A percentile compares a stretch with the other conserved stretches of the same genome.
Conservation (phyloP, 495 filamentous ascomycete genomes). For the Penicillium riverlandense region DNA sequence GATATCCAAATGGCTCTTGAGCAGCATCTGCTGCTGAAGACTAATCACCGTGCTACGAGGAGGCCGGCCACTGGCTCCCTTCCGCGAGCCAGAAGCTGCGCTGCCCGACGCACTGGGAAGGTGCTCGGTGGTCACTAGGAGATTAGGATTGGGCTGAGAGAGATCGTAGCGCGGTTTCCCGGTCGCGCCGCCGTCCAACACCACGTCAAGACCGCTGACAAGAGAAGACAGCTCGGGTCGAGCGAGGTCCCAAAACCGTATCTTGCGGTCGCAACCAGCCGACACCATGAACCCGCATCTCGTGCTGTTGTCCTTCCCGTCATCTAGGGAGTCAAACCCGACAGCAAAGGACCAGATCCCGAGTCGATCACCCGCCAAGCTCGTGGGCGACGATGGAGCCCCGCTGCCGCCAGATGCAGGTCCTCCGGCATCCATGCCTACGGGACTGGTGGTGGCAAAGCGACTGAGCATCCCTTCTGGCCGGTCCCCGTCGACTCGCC, state of each 20-base stretch:
- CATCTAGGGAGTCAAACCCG: slow-evolving; percentile 42
- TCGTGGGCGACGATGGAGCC: slow-evolving; percentile 21
- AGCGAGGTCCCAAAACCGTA: slow-evolving; percentile 86
- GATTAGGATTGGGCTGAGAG: slow-evolving; percentile 57
- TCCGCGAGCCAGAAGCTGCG: slow-evolving; percentile 22
- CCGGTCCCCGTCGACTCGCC: slow-evolving; percentile 84
- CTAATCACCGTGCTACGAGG: slow-evolving; percentile 82
- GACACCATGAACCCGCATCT: slow-evolving; percentile 68
- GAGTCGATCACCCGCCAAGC: slow-evolving; percentile 46
- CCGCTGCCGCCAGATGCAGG: slow-evolving; percentile 30
- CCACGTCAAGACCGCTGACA: slow-evolving; percentile 68
- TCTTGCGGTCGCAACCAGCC: slow-evolving; percentile 80
- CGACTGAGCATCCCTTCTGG: slow-evolving; percentile 83
- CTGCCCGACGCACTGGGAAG: slow-evolving; percentile 39
- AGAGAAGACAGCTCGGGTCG: slow-evolving; percentile 66
- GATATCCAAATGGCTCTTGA: slow-evolving; percentile 81
- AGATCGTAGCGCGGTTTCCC: slow-evolving; percentile 64
- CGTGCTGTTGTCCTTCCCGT: slow-evolving; percentile 32
- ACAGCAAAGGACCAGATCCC: slow-evolving; percentile 46
- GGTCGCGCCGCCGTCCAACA: slow-evolving; percentile 43
- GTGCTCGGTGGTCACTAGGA: slow-evolving; percentile 68
- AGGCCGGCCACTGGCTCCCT: slow-evolving; percentile 39
- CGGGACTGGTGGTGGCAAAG: slow-evolving; percentile 58
- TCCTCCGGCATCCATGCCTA: slow-evolving; percentile 40
- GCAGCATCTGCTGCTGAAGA: slow-evolving; percentile 75